Evolutionary conservation across 805 yeast species (phyloP).

Genomic region (Blastobotrys peoriensis): DNA sequence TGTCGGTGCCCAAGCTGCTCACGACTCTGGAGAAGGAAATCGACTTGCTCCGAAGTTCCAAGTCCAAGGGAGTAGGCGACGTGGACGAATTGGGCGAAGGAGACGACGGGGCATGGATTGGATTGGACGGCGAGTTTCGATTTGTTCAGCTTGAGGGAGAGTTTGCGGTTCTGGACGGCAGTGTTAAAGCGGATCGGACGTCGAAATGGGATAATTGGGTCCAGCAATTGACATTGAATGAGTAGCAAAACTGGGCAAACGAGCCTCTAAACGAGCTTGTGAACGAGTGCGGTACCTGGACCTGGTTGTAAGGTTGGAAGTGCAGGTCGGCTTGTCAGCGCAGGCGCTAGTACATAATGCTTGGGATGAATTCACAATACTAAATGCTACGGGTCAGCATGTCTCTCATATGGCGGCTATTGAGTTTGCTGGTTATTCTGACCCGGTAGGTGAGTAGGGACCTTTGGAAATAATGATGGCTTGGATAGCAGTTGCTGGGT

Average conservation of each 20-base stretch:
- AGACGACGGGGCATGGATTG: conserved; percentile 39
- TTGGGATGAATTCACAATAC: no score
- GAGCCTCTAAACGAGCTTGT: neutral
- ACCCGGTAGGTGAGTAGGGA: conserved; percentile 25
- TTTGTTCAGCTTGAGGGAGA: conserved; percentile 70
- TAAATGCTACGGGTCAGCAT: no score
- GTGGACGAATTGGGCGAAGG: conserved; percentile 28
- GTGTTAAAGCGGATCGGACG: conserved; percentile 52
- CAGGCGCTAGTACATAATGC: no score
- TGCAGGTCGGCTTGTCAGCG: no score
- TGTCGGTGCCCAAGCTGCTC: conserved; percentile 59
- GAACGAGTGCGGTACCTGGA: no score
- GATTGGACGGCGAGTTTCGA: conserved; percentile 40
- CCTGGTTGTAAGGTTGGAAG: no score
- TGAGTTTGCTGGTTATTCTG: neutral
- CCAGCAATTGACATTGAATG: conserved; percentile 62
- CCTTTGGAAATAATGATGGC: conserved; percentile 31
- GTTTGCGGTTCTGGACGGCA: conserved; percentile 57
- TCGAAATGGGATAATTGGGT: conserved; percentile 73
- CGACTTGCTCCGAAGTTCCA: conserved; percentile 45
- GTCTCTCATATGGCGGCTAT: no score
- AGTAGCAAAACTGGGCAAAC: neutral
- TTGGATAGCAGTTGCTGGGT: conserved; percentile 27
- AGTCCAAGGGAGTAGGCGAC: conserved; percentile 42
- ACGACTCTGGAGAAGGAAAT: conserved; percentile 59